Conservation (phyloP, 2,329 filamentous ascomycete species). For the Colletotrichum endophyticum region DNA sequence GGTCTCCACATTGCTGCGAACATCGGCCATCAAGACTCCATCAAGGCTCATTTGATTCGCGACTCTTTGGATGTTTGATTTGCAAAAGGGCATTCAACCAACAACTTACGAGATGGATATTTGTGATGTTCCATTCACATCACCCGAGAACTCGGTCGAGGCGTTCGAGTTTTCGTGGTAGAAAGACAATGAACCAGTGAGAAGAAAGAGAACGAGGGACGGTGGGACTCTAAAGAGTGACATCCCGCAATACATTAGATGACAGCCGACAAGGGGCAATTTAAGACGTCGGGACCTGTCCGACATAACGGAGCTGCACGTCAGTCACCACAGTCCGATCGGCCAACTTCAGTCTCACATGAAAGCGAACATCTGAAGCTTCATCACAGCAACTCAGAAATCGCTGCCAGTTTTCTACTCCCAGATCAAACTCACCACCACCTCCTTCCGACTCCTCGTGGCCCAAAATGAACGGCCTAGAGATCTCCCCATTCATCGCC, state of each 20-base stretch:
- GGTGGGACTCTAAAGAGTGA: neutral
- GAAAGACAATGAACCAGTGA: neutral
- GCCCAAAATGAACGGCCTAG: conserved; percentile 31
- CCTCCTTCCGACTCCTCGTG: neutral
- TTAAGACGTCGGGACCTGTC: neutral
- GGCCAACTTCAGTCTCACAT: neutral
- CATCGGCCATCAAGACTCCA: neutral
- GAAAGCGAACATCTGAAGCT: neutral
- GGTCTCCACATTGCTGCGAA: neutral
- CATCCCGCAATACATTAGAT: neutral
- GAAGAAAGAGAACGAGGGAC: neutral
- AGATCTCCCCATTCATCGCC: conserved; percentile 55
- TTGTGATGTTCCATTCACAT: neutral
- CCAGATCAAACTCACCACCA: neutral
- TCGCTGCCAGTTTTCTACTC: neutral
- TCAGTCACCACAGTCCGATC: neutral
- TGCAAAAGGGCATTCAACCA: neutral
- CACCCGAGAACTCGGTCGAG: neutral
- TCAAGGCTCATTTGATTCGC: neutral
- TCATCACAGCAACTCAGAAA: neutral
- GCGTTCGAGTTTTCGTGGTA: neutral
- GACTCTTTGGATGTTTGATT: neutral
- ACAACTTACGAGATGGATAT: neutral
- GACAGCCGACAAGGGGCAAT: neutral
- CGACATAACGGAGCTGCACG: neutral